Evolutionary conservation across 257 asterid genomes (phyloP).

Genomic region (Penstemon newberryi): DNA sequence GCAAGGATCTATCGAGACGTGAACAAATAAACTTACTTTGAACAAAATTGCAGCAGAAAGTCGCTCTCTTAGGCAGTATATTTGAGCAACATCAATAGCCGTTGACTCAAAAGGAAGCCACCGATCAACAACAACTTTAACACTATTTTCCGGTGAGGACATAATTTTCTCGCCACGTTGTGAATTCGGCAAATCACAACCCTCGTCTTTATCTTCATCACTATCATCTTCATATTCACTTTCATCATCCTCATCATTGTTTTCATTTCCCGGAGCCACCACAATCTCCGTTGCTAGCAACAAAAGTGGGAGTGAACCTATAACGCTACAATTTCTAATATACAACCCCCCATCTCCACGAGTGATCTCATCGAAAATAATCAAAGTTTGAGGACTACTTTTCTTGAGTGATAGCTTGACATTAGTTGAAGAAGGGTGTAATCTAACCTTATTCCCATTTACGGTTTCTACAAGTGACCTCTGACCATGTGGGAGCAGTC

Average conservation of each 20-base stretch:
- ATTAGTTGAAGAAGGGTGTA: constrained; percentile 68
- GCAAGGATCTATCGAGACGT: background rate
- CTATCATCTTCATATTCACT: constrained; percentile 40
- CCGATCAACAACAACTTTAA: constrained; percentile 63
- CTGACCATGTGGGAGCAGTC: constrained; percentile 54
- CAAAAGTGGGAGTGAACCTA: constrained; percentile 75
- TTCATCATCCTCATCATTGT: constrained; percentile 46
- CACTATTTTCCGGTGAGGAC: constrained; percentile 73
- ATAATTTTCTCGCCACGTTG: constrained; percentile 46
- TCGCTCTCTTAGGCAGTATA: constrained; percentile 91
- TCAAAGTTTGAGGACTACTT: constrained; percentile 39
- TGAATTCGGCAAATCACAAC: constrained; percentile 26
- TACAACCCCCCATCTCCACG: constrained; percentile 80
- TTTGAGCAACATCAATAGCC: constrained; percentile 90
- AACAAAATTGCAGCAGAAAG: constrained; percentile 67
- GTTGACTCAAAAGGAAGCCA: constrained; percentile 78
- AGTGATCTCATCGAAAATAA: constrained; percentile 76
- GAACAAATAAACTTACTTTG: constrained; percentile 43
- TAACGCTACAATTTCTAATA: constrained; percentile 59
- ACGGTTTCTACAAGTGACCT: constrained; percentile 57
- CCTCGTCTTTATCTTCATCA: constrained; percentile 38
- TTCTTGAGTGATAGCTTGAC: constrained; percentile 40
- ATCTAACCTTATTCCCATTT: constrained; percentile 69
- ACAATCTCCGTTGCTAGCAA: constrained; percentile 77
- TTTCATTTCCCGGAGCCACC: constrained; percentile 58